A percentile compares a stretch with the other conserved stretches of the same genome.
phyloP scores from a whole-genome alignment of 2,329 filamentous ascomycete species.

The Ophiobolus disseminans region DNA sequence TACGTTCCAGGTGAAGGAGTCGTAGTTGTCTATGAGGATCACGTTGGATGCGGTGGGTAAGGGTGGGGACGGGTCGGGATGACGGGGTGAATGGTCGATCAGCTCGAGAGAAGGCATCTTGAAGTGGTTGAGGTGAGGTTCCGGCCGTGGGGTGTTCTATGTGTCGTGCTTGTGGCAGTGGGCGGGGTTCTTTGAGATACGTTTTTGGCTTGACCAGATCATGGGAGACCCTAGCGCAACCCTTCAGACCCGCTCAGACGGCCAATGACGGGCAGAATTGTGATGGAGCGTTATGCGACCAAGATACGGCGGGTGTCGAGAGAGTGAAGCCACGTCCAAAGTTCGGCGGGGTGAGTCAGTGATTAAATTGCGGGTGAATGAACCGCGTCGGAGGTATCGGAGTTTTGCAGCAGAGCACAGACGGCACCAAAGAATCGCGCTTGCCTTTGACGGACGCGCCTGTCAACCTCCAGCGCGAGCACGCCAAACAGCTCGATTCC shows the following conservation, averaged over 20 bases:
- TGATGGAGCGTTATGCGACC: background rate
- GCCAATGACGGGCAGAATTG: too few relatives aligned
- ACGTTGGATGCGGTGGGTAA: slow-evolving; percentile 86
- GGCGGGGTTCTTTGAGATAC: background rate
- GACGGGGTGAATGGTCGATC: slow-evolving; percentile 85
- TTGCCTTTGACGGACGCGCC: slow-evolving; percentile 23
- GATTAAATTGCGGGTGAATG: slow-evolving; percentile 15
- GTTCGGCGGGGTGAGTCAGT: slow-evolving; percentile 24
- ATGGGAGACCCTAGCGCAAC: background rate
- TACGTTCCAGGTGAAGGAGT: slow-evolving; percentile 99
- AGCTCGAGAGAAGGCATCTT: slow-evolving; percentile 57
- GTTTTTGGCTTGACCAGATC: background rate
- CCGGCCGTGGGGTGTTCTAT: too few relatives aligned
- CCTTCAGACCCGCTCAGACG: too few relatives aligned
- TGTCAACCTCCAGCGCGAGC: slow-evolving; percentile 23
- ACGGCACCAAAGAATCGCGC: slow-evolving; percentile 9
- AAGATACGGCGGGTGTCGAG: background rate
- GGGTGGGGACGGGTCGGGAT: slow-evolving; percentile 75
- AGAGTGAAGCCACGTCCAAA: background rate
- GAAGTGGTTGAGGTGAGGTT: background rate
- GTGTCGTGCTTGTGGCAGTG: too few relatives aligned
- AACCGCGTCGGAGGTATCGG: slow-evolving; percentile 2
- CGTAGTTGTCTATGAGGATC: slow-evolving; percentile 97
- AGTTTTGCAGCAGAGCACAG: background rate
- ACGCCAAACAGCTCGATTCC: slow-evolving; percentile 32